Evolutionary conservation across 2,329 filamentous ascomycete species (phyloP), one percentile per base, ranked within the genome.

Genomic region (Alternaria rosae): DNA sequence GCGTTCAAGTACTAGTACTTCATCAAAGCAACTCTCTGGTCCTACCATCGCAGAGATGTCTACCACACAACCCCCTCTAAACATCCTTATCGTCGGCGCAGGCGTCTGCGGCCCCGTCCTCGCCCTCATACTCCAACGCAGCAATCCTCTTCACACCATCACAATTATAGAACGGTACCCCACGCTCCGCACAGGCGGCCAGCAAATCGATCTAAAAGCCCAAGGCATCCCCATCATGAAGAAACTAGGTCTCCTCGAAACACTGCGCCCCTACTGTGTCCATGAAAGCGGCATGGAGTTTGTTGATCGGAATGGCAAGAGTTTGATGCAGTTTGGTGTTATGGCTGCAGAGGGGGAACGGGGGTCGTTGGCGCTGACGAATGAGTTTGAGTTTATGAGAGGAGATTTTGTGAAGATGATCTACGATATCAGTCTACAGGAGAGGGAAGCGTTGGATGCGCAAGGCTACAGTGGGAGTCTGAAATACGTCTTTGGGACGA

Each of bases 71-170:
- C 17, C 45, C 38, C 10, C 63, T 25, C 65, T 75, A 32, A 71
- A 70, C 26, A 64, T 79, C 52, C 73, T 78, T 53, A 69, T 78
- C 21, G 35, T 65, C 48, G 76, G 76, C 20, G 72, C 70, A 9
- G 74, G 74, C 6, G 58, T 76, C 38, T 63, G 64, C 53, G 75
- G 75, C 9, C 69, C 69, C 20, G 78, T 83, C 10, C 75, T 87
- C 10, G 85, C 85, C 26, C 83, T 82, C 73, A 85, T 83, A 76
- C 82, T 88, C 20, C 76, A 83, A 1, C 76, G 76, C 42, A 63
- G 75, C n/a, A 76, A 78, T 26, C 75, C 76, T 9, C 73, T 76
- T 25, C 74, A 79, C 54, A 59, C 70, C 30, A 71, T 82, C 41
- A 81, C 80, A 2, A 61, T 85, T 30, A 66, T 84, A 35, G 83